These are phyloP conservation scores for Yamadazyma aaseri DNA, from an alignment of 1,139 yeast genomes.

Conservation along the genomic window DNA sequence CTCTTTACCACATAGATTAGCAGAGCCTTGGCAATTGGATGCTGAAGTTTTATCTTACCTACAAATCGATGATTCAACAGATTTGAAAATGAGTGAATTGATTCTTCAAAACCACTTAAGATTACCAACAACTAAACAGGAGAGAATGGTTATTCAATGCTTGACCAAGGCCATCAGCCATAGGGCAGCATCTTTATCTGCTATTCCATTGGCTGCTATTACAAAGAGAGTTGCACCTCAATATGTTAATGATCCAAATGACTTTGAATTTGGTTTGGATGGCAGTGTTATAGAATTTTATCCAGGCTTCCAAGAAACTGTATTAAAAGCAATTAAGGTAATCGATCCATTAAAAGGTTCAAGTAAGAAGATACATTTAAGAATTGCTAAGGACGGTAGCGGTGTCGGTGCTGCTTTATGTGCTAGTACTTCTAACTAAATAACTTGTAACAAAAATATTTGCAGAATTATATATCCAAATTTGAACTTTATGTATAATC, in stretches of 20 bases:
- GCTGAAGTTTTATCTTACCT: constrained; percentile 83
- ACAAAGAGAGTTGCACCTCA: constrained; percentile 38
- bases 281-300: constrained; percentile 92
- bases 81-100: constrained; percentile 63
- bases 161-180: constrained; percentile 76
- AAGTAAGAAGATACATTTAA: constrained; percentile 66
- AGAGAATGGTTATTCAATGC: constrained; percentile 67
- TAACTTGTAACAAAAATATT: too few species aligned
- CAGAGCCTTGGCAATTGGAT: constrained; percentile 73
- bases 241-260: constrained; percentile 54
- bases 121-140: constrained; percentile 64
- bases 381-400: constrained; percentile 89
- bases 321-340: constrained; percentile 70
- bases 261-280: constrained; percentile 90
- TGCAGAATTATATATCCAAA: too few species aligned
- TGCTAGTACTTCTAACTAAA: constrained; percentile 62
- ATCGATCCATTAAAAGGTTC: constrained; percentile 73
- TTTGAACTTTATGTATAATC: too few species aligned
- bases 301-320: constrained; percentile 78
- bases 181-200: constrained; percentile 83
- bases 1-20: constrained; percentile 61
- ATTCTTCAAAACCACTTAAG: constrained; percentile 63
- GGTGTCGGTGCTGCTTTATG: constrained; percentile 97
- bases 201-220: constrained; percentile 86
- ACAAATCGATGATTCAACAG: constrained; percentile 76